Evolutionary conservation across 1,284 basidiomycete species (phyloP).

Genomic region (Cutaneotrichosporon cyanovorans): DNA sequence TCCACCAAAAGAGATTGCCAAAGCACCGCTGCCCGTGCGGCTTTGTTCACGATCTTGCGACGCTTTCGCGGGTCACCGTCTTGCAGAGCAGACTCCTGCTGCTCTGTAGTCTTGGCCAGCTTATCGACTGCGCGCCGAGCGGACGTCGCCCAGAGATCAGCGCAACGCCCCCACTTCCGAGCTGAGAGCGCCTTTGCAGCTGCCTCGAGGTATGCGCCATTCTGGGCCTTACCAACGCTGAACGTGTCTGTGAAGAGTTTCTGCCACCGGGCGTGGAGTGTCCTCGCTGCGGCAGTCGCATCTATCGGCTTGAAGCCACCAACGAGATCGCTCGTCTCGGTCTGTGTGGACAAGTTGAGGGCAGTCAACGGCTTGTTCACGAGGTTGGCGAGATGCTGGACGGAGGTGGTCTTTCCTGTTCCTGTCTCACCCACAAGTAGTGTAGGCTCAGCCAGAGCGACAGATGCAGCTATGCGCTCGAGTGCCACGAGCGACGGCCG

Average conservation of each 20-base stretch:
- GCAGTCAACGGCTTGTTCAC: conserved; percentile 72
- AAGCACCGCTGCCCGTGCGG: conserved; percentile 41
- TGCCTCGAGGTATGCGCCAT: conserved; percentile 76
- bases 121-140: conserved; percentile 47
- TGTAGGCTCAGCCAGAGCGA: conserved; percentile 72
- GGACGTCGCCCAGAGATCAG: conserved; percentile 61
- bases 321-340: conserved; percentile 86
- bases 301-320: conserved; percentile 96
- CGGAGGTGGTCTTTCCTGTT: conserved; percentile 92
- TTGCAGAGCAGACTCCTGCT: conserved; percentile 4
- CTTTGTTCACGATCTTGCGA: conserved; percentile 56
- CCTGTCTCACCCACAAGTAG: conserved; percentile 96
- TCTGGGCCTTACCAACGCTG: conserved; percentile 66
- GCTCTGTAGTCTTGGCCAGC: conserved; percentile 50
- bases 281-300: conserved; percentile 65
- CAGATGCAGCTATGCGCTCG: conserved; percentile 69
- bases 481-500: conserved; percentile 74
- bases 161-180: conserved; percentile 77
- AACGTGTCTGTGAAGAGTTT: conserved; percentile 83
- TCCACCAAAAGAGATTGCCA: conserved; percentile 71
- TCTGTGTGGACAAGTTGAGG: conserved; percentile 93
- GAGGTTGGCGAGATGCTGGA: conserved; percentile 80
- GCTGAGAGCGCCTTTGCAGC: conserved; percentile 75
- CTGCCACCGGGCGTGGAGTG: conserved; percentile 68
- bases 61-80: conserved; percentile 57